Evolutionary conservation across 257 asterid species (phyloP).

Genomic region (Solanum infundibuliforme): DNA sequence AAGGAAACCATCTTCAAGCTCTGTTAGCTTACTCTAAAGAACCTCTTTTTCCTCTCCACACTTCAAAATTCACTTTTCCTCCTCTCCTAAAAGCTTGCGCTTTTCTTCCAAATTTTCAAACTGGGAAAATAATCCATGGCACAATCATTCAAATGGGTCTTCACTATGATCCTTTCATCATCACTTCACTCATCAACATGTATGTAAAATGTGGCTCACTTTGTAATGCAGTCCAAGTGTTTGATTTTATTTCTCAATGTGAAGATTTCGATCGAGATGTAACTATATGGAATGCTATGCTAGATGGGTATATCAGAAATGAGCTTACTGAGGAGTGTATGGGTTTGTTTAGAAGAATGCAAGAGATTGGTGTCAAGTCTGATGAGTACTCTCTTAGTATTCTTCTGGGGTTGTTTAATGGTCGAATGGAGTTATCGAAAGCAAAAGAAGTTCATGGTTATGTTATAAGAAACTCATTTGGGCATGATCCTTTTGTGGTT

Average conservation of each 20-base stretch:
- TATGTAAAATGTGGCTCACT: slow-evolving; percentile 50
- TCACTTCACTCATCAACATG: slow-evolving; percentile 63
- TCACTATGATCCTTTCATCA: slow-evolving; percentile 47
- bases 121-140: slow-evolving; percentile 56
- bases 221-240: slow-evolving; percentile 45
- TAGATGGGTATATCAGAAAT: slow-evolving; percentile 50
- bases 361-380: slow-evolving; percentile 39
- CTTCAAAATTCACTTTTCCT: slow-evolving; percentile 61
- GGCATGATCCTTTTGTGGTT: slow-evolving; percentile 46
- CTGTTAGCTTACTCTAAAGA: slow-evolving; percentile 33
- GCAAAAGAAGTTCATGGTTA: slow-evolving; percentile 69
- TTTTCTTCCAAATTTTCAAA: slow-evolving; percentile 24
- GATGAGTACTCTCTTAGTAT: slow-evolving; percentile 76
- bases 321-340: slow-evolving; percentile 34
- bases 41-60: slow-evolving; percentile 18
- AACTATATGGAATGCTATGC: slow-evolving; percentile 73
- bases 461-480: slow-evolving; percentile 33
- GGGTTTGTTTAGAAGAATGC: slow-evolving; percentile 46
- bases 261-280: slow-evolving; percentile 36
- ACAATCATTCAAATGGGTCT: slow-evolving; percentile 45
- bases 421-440: slow-evolving; percentile 1
- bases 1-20: slow-evolving; percentile 42
- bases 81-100: slow-evolving; percentile 78
- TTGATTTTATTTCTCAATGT: slow-evolving; percentile 41
- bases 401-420: slow-evolving; percentile 41